These are phyloP conservation scores for Pseudogymnoascus sp. DNA, from an alignment of 2,329 filamentous ascomycete genomes.

Conservation along the genomic window DNA sequence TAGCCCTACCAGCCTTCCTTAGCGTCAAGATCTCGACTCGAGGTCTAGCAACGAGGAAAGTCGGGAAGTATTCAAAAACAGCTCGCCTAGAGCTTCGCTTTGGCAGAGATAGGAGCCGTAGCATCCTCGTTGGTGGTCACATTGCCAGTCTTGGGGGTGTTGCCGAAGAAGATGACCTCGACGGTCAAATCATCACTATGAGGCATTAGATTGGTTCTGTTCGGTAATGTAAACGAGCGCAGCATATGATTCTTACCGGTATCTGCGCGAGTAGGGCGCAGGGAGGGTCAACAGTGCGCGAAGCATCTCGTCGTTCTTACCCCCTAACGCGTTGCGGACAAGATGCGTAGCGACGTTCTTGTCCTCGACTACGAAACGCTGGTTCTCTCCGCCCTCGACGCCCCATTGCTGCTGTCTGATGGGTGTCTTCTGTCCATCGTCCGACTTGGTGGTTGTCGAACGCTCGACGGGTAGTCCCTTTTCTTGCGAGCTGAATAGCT, in stretches of 20 bases:
- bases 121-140: conserved; percentile 83
- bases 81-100: conserved; percentile 22
- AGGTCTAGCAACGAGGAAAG: not conserved
- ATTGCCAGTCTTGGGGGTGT: conserved; percentile 66
- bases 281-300: conserved; percentile 86
- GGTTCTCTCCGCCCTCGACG: conserved; percentile 61
- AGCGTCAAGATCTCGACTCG: not conserved
- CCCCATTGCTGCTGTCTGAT: conserved; percentile 91
- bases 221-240: not conserved
- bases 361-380: conserved; percentile 88
- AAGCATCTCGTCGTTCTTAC: conserved; percentile 87
- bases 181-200: conserved; percentile 87
- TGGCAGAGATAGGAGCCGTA: conserved; percentile 42
- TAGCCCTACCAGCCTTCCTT: not conserved
- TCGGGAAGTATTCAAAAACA: not conserved
- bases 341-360: conserved; percentile 95
- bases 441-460: conserved; percentile 36
- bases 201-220: conserved; percentile 13
- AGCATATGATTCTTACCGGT: conserved; percentile 53
- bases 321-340: conserved; percentile 88
- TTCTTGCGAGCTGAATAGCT: conserved; percentile 48
- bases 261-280: conserved; percentile 82
- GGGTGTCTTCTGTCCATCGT: conserved; percentile 72
- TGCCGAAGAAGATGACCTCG: conserved; percentile 96
- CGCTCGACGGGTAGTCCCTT: conserved; percentile 68